A percentile compares a stretch with the other conserved stretches of the same genome.
These are phyloP conservation scores for Echites panduratus DNA, from an alignment of 257 asterid genomes.

Conservation along the genomic window DNA sequence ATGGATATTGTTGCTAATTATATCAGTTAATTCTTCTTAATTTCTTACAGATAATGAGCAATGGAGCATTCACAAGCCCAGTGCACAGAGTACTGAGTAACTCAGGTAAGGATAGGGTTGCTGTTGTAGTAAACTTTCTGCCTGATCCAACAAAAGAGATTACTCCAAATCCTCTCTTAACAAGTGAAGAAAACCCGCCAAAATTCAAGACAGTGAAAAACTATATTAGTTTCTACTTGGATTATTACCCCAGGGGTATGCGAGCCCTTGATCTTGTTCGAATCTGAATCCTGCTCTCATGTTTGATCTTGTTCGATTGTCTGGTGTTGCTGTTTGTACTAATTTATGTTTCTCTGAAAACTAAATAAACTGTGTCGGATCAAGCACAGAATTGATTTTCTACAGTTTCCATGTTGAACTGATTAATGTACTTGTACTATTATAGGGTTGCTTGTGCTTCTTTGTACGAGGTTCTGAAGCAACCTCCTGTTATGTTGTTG, in stretches of 20 bases:
- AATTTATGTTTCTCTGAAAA: too few relatives aligned
- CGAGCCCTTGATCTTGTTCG: conserved; percentile 16
- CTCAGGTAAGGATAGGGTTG: conserved; percentile 33
- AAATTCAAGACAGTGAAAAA: conserved; percentile 37
- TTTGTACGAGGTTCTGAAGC: too few relatives aligned
- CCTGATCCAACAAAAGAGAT: conserved; percentile 47
- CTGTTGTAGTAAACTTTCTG: conserved; percentile 33
- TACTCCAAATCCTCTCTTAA: conserved; percentile 41
- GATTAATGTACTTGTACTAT: too few relatives aligned
- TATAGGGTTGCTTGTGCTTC: too few relatives aligned
- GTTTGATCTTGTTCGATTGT: too few relatives aligned
- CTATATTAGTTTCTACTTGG: conserved; percentile 37
- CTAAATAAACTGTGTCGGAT: too few relatives aligned
- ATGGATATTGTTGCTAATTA: too few relatives aligned
- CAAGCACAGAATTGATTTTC: too few relatives aligned
- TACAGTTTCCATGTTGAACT: too few relatives aligned
- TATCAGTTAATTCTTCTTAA: too few relatives aligned
- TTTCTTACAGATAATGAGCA: conserved; percentile 39
- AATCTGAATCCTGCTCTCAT: not conserved
- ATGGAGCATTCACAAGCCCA: conserved; percentile 45
- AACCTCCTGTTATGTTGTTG: too few relatives aligned
- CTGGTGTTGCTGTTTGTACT: too few relatives aligned
- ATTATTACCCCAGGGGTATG: conserved; percentile 14
- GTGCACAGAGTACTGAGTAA: conserved; percentile 45
- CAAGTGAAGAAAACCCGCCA: conserved; percentile 26